Conservation (phyloP, 139 green algal genomes). For the Haematococcus sp. region DNA sequence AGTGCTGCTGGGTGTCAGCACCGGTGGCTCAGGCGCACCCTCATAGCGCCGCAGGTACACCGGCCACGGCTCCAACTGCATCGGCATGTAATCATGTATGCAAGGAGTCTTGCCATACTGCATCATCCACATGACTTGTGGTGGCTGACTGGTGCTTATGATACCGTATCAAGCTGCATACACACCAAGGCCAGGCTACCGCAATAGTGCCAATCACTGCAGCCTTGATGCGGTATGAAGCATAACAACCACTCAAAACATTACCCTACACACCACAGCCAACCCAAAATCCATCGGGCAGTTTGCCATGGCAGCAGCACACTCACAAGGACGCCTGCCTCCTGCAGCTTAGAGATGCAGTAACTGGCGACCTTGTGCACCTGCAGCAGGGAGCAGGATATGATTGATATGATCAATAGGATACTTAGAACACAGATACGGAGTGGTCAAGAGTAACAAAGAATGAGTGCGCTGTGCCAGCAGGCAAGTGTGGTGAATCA, state of each 20-base stretch:
- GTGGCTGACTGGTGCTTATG: too few relatives aligned
- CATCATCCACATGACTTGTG: too few relatives aligned
- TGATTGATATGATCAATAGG: not conserved
- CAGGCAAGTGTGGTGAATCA: too few relatives aligned
- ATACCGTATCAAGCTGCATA: too few relatives aligned
- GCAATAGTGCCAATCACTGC: not conserved
- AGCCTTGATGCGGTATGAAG: not conserved
- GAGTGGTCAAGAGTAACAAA: too few relatives aligned
- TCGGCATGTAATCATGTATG: conserved; percentile 6
- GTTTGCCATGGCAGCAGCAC: not conserved
- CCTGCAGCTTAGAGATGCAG: conserved; percentile 31
- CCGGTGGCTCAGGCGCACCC: not conserved
- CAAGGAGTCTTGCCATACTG: too few relatives aligned
- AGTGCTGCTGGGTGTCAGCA: not conserved
- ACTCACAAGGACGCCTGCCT: conserved; percentile 9
- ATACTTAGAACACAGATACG: too few relatives aligned
- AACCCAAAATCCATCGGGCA: too few relatives aligned
- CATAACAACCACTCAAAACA: too few relatives aligned
- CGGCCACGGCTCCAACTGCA: conserved; percentile 11
- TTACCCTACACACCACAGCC: too few relatives aligned
- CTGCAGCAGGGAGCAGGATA: conserved; percentile 25
- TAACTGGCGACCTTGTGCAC: conserved; percentile 53
- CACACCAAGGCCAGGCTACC: not conserved
- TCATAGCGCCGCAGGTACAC: conserved; percentile 17
- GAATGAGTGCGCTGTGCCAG: too few relatives aligned